These are phyloP conservation scores for Globisporangium uncinulatum DNA, from an alignment of 352 stramenopile genomes.

Conservation along the genomic window DNA sequence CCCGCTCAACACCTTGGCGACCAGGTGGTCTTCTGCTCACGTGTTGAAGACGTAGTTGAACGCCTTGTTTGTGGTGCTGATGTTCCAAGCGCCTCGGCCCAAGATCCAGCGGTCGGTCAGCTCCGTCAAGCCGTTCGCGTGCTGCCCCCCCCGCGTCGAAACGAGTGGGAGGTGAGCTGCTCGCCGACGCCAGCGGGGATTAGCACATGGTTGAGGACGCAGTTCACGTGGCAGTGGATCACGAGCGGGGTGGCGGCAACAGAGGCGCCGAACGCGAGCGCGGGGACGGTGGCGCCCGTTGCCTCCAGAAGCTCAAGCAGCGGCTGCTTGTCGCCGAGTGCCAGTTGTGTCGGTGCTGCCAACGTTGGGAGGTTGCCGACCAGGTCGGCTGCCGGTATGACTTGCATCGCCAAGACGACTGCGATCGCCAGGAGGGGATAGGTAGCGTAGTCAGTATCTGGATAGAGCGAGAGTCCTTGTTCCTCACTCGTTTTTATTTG, in stretches of 20 bases:
- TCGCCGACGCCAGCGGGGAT: slow-evolving; percentile 1
- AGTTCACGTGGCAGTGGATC: slow-evolving; percentile 19
- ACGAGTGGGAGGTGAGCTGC: slow-evolving; percentile 19
- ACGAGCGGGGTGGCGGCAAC: neutral
- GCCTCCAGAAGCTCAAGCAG: neutral
- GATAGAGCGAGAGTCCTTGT: neutral
- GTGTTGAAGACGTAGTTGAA: neutral
- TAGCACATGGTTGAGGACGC: slow-evolving; percentile 12
- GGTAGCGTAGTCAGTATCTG: neutral
- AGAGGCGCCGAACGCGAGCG: neutral
- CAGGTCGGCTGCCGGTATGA: neutral
- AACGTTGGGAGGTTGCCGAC: neutral
- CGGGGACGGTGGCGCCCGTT: too few species aligned
- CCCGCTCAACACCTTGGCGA: neutral
- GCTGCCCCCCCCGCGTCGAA: slow-evolving; percentile 9
- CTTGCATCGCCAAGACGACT: neutral
- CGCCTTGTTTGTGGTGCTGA: neutral
- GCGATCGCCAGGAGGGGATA: neutral
- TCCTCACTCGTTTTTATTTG: neutral
- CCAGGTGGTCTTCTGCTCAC: neutral
- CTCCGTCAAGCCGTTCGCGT: neutral
- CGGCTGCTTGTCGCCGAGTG: neutral
- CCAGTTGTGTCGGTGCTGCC: neutral
- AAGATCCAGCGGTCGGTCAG: neutral
- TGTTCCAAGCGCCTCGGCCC: neutral